Evolutionary conservation across 2,329 filamentous ascomycete genomes (phyloP), one percentile per base, ranked within the genome.

Genomic region (Colletotrichum endophyticum): DNA sequence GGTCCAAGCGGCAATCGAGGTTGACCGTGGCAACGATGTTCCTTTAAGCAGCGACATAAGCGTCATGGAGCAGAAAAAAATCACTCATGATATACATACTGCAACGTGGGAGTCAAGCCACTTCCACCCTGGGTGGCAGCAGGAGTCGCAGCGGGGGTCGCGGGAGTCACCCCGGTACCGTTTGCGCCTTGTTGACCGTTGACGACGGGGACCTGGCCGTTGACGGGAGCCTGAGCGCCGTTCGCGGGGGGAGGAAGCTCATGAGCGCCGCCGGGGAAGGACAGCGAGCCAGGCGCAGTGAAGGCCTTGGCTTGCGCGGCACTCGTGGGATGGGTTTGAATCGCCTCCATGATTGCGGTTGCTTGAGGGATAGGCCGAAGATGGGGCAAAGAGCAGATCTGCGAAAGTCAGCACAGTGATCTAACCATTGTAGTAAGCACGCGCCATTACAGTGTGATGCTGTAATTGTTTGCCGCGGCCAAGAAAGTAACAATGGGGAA

Each of bases 11-110:
- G 88, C 96, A 98, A 90, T 98, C 95, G 84, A 99, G 92, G 87
- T 99, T 99, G 89, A 99, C 97, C 81, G 97, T 99, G 81, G 97
- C 96, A 87, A 99, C 96, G 88, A 99, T 98, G 89, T 99, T 98
- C 93, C 95, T 98, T 95, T 77, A 83, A 34, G 79, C 83, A 82
- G 83, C 81, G 81, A 85, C 84, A 89, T 92, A 88, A 92, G 91
- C 88, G 86, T 88, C 88, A 84, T 82, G 84, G 81, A 84, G 82
- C 82, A 84, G 78, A 78, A 77, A 72, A 77, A 78, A 81, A 72
- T 79, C 80, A 84, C 79, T 82, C 81, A 83, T 80, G 78, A 81
- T 79, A 93, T 94, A 97, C 96, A 95, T 95, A 98, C 96, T 98
- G 95, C 91, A 98, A 91, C 81, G 95, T 98, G 81, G 96, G 96